Percentiles rank a stretch among this genome's conserved stretches.
Evolutionary conservation across 169 alveolate species (phyloP).

Genomic region (Plasmodium gallinaceum): DNA sequence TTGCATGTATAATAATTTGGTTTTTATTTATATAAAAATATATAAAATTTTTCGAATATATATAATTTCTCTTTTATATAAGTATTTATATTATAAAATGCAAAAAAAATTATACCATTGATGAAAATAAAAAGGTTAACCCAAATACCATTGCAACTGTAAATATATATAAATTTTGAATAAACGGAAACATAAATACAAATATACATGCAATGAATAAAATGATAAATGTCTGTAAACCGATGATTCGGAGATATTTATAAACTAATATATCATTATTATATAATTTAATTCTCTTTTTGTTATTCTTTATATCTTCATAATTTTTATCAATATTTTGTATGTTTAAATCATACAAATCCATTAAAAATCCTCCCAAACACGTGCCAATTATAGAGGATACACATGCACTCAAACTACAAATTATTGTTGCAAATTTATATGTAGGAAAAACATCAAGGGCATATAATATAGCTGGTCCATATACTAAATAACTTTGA

Average conservation of each 20-base stretch:
- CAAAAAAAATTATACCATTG: slow-evolving; percentile 10
- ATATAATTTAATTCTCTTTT: slow-evolving; percentile 42
- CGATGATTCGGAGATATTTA: slow-evolving; percentile 31
- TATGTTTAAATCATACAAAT: slow-evolving; percentile 33
- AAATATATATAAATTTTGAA: slow-evolving; percentile 12
- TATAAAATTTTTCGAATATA: neutral
- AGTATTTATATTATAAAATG: neutral
- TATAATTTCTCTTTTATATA: neutral
- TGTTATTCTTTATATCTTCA: slow-evolving; percentile 59
- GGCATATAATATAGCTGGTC: slow-evolving; percentile 47
- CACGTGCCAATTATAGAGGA: slow-evolving; percentile 51
- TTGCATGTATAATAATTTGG: neutral
- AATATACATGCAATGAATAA: neutral
- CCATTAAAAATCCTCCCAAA: slow-evolving; percentile 38
- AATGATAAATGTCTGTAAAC: slow-evolving; percentile 22
- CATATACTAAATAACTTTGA: slow-evolving; percentile 39
- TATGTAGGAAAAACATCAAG: slow-evolving; percentile 35
- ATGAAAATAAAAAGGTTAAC: slow-evolving; percentile 33
- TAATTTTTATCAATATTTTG: slow-evolving; percentile 59
- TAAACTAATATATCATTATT: slow-evolving; percentile 23
- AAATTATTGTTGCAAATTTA: slow-evolving; percentile 33
- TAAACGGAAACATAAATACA: slow-evolving; percentile 23
- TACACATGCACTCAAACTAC: slow-evolving; percentile 57
- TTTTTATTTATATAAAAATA: neutral
- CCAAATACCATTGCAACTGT: slow-evolving; percentile 47